Base-by-base conservation (phyloP, 1,139 yeast species). In the Hansenula lynferdii region DNA sequence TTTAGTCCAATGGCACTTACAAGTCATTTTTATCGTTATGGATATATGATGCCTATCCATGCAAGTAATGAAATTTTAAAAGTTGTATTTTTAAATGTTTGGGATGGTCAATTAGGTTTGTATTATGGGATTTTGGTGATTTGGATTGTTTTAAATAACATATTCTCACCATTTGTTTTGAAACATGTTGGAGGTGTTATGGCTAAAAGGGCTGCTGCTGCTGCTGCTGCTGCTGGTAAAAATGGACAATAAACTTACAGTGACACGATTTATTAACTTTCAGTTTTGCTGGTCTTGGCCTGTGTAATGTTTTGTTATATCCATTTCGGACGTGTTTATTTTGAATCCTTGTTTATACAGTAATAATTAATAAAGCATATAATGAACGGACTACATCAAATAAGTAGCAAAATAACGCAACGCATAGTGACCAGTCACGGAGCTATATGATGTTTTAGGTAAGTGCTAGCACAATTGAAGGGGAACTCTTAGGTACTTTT, bases 41-140 rank as follows among this genome's bases (percentile, higher is more conserved):
- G 89, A 8, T 79, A 79, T 53, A 80, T 75, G 22, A 61, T 79
- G 62, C 90, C 90, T 1, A 69, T 82, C 50, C 75, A 72, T 53
- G 79, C 80, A 48, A 72, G 78, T 0, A 71, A 69, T 36, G 80
- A 75, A 42, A 66, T 77, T 17, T 66, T 67, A 48, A 72, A 74
- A 52, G 81, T 80, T 4, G 67, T 81, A 14, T 67, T 82, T 41
- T 71, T 78, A 47, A 62, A 77, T 50, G 59, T 80, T 2, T 72
- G 76, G 57, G 77, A 72, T 53, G 77, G 77, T 2, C 54, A 69
- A 16, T 46, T 82, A 52, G 86, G 85, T 6, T 56, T 77, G 44
- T 70, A 78, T 51, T 66, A 76, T 35, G 85, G 83, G 31, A 61
- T 82, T 2, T 53, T 81, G 43, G 54, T 69, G 10, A 75, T 70